These are phyloP conservation scores for Obelidium mucronatum DNA, from an alignment of 192 early-diverging fungal genomes.

Conservation along the genomic window DNA sequence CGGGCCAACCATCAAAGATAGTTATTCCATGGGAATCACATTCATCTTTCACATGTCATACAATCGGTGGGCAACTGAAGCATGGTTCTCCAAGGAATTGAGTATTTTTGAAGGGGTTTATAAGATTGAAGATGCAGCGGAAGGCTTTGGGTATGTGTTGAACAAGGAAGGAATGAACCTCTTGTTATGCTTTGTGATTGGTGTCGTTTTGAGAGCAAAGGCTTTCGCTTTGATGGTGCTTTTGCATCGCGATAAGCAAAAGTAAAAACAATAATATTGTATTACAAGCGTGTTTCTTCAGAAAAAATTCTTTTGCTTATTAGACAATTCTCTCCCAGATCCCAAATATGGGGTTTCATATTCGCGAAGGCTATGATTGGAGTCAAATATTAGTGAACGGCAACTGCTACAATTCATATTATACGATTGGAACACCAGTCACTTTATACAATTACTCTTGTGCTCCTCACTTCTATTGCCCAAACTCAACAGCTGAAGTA, in stretches of 20 bases:
- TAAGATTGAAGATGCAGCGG: slow-evolving; percentile 12
- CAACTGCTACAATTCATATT: slow-evolving; percentile 19
- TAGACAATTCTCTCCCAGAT: too few relatives aligned
- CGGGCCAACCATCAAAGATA: slow-evolving; percentile 39
- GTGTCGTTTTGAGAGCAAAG: slow-evolving; percentile 33
- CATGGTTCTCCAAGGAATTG: slow-evolving; percentile 34
- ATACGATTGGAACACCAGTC: slow-evolving; percentile 23
- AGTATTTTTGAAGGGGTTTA: slow-evolving; percentile 36
- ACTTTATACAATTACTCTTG: slow-evolving; percentile 21
- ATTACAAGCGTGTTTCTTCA: too few relatives aligned
- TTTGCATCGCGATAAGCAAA: slow-evolving; percentile 51
- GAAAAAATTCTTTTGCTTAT: too few relatives aligned
- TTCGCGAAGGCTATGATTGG: too few relatives aligned
- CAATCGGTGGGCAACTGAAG: slow-evolving; percentile 52
- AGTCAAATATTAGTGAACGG: slow-evolving; percentile 16
- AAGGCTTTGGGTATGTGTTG: slow-evolving; percentile 40
- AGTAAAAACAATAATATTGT: too few relatives aligned
- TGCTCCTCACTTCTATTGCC: slow-evolving; percentile 33
- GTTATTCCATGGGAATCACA: slow-evolving; percentile 37
- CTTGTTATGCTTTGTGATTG: slow-evolving; percentile 44
- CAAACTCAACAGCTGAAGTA: slow-evolving; percentile 16
- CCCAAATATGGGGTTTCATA: too few relatives aligned
- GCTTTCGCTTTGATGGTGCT: slow-evolving; percentile 45
- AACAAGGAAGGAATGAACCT: slow-evolving; percentile 38
- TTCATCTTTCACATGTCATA: slow-evolving; percentile 37